A percentile compares a stretch with the other conserved stretches of the same genome.
phyloP scores from a whole-genome alignment of 768 basidiomycete genomes.

The Sutorius australiensis region DNA sequence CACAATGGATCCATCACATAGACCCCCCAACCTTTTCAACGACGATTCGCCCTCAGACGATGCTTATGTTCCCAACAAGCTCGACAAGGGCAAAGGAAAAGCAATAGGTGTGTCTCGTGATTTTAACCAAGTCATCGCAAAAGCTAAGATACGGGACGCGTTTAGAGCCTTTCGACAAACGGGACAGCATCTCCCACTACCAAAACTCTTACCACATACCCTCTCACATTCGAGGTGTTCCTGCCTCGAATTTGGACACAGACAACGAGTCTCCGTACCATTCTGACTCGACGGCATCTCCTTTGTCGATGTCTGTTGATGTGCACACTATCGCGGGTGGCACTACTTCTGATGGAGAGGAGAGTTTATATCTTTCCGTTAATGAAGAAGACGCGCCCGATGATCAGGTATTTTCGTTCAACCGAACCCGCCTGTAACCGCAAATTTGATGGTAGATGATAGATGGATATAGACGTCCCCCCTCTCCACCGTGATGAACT shows the following conservation, averaged over 20 bases:
- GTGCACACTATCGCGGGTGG: background rate
- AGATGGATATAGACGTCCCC: conserved; percentile 19
- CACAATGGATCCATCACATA: conserved; percentile 9
- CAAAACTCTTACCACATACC: background rate
- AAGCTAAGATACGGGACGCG: background rate
- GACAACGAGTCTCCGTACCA: background rate
- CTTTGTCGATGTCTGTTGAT: background rate
- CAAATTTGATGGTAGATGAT: background rate
- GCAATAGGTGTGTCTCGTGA: conserved; percentile 11
- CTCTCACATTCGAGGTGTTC: background rate
- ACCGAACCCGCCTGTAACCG: background rate
- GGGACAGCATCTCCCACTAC: background rate
- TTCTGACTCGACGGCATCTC: conserved; percentile 6
- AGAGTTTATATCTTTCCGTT: conserved; percentile 16
- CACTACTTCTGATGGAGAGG: conserved; percentile 2
- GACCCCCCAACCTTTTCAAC: conserved; percentile 13
- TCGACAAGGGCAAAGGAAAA: conserved; percentile 22
- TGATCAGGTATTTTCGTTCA: conserved; percentile 10
- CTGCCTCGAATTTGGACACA: conserved; percentile 8
- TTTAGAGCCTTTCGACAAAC: conserved; percentile 10
- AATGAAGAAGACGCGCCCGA: conserved; percentile 2
- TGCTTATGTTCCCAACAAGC: background rate
- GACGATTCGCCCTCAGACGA: background rate
- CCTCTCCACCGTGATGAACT: conserved; percentile 6
- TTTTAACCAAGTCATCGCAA: background rate